Conservation (phyloP, 768 basidiomycete genomes). For the Psilocybe azurescens region DNA sequence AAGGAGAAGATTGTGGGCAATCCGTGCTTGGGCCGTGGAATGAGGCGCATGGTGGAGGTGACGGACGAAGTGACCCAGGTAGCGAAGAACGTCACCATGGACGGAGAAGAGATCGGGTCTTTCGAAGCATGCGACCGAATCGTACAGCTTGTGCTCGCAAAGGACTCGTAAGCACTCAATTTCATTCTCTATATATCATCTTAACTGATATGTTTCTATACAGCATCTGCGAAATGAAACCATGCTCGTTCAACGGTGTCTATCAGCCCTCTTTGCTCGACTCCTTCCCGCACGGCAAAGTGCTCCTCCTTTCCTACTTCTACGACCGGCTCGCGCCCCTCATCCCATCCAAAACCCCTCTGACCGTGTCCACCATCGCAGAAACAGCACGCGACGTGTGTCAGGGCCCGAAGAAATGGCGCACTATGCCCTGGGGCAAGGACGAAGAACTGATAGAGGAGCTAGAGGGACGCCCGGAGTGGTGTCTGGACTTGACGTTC, state of each 20-base stretch:
- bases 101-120: slow-evolving; percentile 78
- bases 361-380: slow-evolving; percentile 65
- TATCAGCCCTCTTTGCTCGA: slow-evolving; percentile 94
- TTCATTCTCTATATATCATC: neutral
- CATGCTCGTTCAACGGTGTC: slow-evolving; percentile 96
- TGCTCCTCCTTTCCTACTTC: slow-evolving; percentile 96
- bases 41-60: slow-evolving; percentile 66
- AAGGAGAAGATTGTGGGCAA: slow-evolving; percentile 54
- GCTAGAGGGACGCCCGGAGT: slow-evolving; percentile 85
- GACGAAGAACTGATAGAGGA: slow-evolving; percentile 53
- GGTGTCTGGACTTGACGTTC: slow-evolving; percentile 95
- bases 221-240: slow-evolving; percentile 88
- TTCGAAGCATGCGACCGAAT: slow-evolving; percentile 88
- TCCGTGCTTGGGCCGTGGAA: slow-evolving; percentile 81
- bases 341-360: slow-evolving; percentile 36
- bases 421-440: slow-evolving; percentile 45
- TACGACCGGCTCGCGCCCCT: slow-evolving; percentile 92
- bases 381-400: slow-evolving; percentile 77
- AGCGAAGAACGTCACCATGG: slow-evolving; percentile 79
- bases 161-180: slow-evolving; percentile 76
- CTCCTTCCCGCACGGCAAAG: slow-evolving; percentile 83
- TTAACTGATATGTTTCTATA: slow-evolving; percentile 1
- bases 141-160: slow-evolving; percentile 90
- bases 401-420: slow-evolving; percentile 67
- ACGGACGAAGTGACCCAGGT: slow-evolving; percentile 46